Percentiles rank a stretch among this genome's conserved stretches.
Evolutionary conservation across 331 rosid genomes (phyloP).

Genomic region (Quercus tomentella): DNA sequence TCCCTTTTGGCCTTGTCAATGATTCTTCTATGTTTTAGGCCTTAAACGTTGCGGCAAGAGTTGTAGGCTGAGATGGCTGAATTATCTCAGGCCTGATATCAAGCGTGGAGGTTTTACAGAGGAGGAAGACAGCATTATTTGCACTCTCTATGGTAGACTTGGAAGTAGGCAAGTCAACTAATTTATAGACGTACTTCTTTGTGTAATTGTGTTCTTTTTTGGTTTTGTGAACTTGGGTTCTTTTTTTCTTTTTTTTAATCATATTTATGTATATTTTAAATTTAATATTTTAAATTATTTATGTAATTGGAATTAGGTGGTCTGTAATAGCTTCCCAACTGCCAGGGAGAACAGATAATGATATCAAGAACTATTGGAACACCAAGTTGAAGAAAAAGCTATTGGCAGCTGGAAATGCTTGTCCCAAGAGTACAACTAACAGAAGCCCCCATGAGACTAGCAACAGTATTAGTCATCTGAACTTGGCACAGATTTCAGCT

Average conservation of each 20-base stretch:
- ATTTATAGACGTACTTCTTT: background rate
- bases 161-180: conserved; percentile 64
- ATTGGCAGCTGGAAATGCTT: conserved; percentile 12
- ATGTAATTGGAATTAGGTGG: conserved; percentile 37
- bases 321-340: conserved; percentile 65
- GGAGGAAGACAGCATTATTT: conserved; percentile 55
- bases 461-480: background rate
- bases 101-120: conserved; percentile 71
- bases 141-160: conserved; percentile 32
- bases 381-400: conserved; percentile 59
- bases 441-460: background rate
- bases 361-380: conserved; percentile 71
- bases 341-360: conserved; percentile 73
- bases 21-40: conserved; percentile 21
- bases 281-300: background rate
- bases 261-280: background rate
- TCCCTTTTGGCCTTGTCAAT: background rate
- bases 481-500: conserved; percentile 3
- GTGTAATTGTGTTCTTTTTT: background rate
- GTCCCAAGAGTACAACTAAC: background rate
- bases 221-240: background rate
- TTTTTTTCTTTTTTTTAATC: background rate
- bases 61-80: conserved; percentile 78
- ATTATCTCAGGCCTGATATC: conserved; percentile 68
- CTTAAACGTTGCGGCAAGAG: conserved; percentile 80